Evolutionary conservation across 2,329 filamentous ascomycete species (phyloP).

Genomic region (Paracamarosporium sp.): DNA sequence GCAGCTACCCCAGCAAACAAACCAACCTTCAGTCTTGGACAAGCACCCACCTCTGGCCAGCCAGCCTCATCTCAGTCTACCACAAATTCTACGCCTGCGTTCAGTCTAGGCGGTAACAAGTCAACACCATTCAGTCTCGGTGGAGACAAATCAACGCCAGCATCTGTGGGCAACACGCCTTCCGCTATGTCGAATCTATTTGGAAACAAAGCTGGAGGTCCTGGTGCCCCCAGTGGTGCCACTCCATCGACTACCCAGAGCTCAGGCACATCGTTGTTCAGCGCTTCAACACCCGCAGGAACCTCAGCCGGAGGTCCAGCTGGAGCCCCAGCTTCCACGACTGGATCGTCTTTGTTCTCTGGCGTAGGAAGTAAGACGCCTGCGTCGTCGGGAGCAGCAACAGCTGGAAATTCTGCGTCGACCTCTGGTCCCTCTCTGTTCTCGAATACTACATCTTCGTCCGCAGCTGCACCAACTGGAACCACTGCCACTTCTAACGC

Average conservation of each 20-base stretch:
- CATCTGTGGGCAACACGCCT: constrained; percentile 29
- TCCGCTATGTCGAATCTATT: constrained; percentile 18
- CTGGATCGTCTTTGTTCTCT: constrained; percentile 25
- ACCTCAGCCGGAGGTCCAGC: constrained; percentile 21
- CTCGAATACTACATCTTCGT: constrained; percentile 18
- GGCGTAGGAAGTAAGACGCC: constrained; percentile 24
- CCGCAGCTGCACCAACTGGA: constrained; percentile 23
- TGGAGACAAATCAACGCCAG: constrained; percentile 26
- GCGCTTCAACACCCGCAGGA: constrained; percentile 21
- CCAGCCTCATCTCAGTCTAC: constrained; percentile 32
- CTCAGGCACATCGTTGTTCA: constrained; percentile 15
- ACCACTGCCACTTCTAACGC: constrained; percentile 11
- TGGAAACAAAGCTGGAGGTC: constrained; percentile 17
- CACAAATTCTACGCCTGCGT: constrained; percentile 18
- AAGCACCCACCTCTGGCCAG: constrained; percentile 29
- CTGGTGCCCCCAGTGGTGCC: background rate
- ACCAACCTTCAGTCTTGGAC: constrained; percentile 34
- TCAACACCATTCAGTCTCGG: constrained; percentile 24
- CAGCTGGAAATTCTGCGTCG: constrained; percentile 6
- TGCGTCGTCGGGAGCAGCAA: constrained; percentile 20
- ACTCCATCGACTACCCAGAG: background rate
- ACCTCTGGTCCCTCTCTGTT: constrained; percentile 17
- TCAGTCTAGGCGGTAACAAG: constrained; percentile 31
- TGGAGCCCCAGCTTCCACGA: constrained; percentile 14
- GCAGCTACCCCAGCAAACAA: constrained; percentile 39